Base-by-base conservation (phyloP, 768 basidiomycete species). In the Lanmaoa pseudosensibilis region DNA sequence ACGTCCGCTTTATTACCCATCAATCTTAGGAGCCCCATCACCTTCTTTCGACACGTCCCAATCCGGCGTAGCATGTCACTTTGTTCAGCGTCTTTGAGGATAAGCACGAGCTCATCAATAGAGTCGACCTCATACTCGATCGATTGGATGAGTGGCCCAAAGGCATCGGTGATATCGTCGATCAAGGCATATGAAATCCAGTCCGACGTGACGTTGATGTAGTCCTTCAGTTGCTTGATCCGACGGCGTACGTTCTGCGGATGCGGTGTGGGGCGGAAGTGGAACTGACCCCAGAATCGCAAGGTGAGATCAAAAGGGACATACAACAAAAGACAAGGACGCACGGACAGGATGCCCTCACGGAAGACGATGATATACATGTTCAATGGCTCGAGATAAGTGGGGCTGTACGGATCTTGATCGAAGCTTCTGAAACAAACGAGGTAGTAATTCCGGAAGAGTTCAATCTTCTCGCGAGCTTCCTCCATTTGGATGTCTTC, bases 1-100 rank as follows among this genome's bases (percentile, higher is more conserved):
- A 99, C 97, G 70, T 99, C 97, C 52, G 97, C 97, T 77, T 99
- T 99, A 75, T 97, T 98, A 25, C 97, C 97, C 96, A 99, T 98
- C 52, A 99, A 76, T 60, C 97, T 77, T 53, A 99, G 73, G 30
- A 99, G 74, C 18, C 97, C 97, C 97, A 99, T 98, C 62, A 99
- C 97, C 75, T 99, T 98, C 81, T 98, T 99, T 58, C 97, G 82
- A 70, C 97, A 98, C 0, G 93, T 97, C 34, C 97, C 97, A 66
- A 98, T 99, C 64, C 96, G 79, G 63, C 96, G 79, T 65, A 99
- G 77, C 97, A 99, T 99, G 77, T 99, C 97, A 62, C 88, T 96
- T 75, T 98, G 95, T 19, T 72, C 70, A 5, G 70, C 65, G 1
- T 67, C 72, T 37, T 96, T 98, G 55, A 99, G 76, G 41, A 99